Percentiles rank a stretch among this genome's conserved stretches.
Conservation (phyloP, 768 basidiomycete genomes). For the Psilocybe sp. region DNA sequence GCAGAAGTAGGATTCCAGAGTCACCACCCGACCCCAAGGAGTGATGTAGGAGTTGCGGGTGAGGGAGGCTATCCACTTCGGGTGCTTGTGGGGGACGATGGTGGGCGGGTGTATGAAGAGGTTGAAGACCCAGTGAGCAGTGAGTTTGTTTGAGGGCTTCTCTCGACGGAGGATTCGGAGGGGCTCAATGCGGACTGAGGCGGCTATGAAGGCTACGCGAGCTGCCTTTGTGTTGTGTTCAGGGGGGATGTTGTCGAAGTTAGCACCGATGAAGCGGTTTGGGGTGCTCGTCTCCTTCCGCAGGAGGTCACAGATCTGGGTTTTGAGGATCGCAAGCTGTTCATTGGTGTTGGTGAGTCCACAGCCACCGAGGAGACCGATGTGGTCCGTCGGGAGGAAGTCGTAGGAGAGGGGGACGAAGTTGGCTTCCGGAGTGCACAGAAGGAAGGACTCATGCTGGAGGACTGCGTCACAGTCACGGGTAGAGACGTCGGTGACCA, state of each 20-base stretch:
- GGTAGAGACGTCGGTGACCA: neutral
- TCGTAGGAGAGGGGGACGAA: neutral
- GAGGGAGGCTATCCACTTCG: neutral
- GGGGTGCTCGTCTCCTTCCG: neutral
- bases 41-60: neutral
- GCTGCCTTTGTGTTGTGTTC: too few relatives aligned
- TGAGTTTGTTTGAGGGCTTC: too few relatives aligned
- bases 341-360: too few relatives aligned
- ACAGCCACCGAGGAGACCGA: neutral
- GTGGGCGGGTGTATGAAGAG: neutral
- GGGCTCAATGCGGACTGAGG: too few relatives aligned
- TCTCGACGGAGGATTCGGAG: too few relatives aligned
- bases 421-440: neutral
- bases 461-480: neutral
- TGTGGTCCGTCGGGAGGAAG: neutral
- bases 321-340: too few relatives aligned
- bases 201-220: too few relatives aligned
- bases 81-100: neutral
- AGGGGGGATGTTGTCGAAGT: neutral
- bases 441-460: neutral
- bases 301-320: too few relatives aligned
- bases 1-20: neutral
- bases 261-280: neutral
- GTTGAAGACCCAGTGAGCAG: too few relatives aligned
- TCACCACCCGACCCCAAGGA: neutral